These are phyloP conservation scores for Pyrenochaeta sp. DNA, from an alignment of 2,329 filamentous ascomycete genomes.

Conservation along the genomic window DNA sequence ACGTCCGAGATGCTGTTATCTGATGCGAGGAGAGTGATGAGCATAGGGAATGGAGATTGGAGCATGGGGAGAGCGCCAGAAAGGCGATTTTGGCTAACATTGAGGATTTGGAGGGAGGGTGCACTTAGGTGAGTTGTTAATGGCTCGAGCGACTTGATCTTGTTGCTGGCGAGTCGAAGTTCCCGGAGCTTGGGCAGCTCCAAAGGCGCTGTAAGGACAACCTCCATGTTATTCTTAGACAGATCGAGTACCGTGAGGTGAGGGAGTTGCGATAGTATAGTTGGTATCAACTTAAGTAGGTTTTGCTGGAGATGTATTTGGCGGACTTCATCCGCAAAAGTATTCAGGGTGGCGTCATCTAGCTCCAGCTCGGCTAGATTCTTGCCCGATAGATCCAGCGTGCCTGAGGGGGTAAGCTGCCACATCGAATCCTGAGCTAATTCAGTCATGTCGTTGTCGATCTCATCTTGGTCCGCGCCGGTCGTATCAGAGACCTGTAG, in stretches of 20 bases:
- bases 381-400: conserved; percentile 55
- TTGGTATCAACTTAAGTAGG: conserved; percentile 73
- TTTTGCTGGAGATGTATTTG: conserved; percentile 80
- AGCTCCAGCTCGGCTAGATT: conserved; percentile 51
- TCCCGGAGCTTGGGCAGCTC: conserved; percentile 78
- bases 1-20: conserved; percentile 83
- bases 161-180: conserved; percentile 78
- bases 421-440: conserved; percentile 27
- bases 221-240: conserved; percentile 76
- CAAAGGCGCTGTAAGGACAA: conserved; percentile 56
- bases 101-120: conserved; percentile 76
- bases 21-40: conserved; percentile 74
- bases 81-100: conserved; percentile 85
- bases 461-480: conserved; percentile 5
- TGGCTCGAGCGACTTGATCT: conserved; percentile 71
- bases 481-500: conserved; percentile 61
- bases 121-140: conserved; percentile 74
- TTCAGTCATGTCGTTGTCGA: conserved; percentile 8
- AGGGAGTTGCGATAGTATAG: conserved; percentile 72
- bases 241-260: conserved; percentile 77
- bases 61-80: conserved; percentile 71
- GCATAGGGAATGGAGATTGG: conserved; percentile 71
- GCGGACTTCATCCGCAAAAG: conserved; percentile 59
- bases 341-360: conserved; percentile 48
- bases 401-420: conserved; percentile 46